phyloP scores from a whole-genome alignment of 257 asterid genomes.

The Jaltomata sinuosa region DNA sequence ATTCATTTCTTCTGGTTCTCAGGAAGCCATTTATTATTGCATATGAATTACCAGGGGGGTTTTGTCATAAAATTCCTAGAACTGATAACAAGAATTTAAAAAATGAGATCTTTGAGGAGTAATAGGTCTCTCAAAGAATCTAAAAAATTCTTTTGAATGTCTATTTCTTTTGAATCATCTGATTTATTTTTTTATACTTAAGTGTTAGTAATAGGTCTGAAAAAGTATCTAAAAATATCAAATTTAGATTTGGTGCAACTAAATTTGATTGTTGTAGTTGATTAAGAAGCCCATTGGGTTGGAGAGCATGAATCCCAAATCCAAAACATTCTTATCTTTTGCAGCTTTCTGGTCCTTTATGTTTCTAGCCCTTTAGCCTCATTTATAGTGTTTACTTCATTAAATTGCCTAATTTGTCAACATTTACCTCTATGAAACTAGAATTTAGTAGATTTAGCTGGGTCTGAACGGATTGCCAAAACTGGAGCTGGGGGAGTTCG shows the following conservation, averaged over 20 bases:
- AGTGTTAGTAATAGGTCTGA: too few species aligned
- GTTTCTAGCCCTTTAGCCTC: neutral
- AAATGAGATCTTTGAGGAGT: neutral
- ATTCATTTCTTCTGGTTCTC: neutral
- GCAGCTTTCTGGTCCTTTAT: neutral
- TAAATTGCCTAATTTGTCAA: neutral
- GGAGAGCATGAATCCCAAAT: neutral
- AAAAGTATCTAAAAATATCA: too few species aligned
- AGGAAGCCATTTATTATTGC: neutral
- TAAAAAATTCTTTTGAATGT: neutral
- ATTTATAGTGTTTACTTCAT: neutral
- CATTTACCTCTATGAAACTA: conserved; percentile 17
- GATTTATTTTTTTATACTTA: neutral
- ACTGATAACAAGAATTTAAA: neutral
- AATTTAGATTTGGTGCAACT: too few species aligned
- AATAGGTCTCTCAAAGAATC: neutral
- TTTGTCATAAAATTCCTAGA: neutral
- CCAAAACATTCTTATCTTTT: neutral
- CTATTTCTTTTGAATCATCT: neutral
- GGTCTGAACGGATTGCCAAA: conserved; percentile 94
- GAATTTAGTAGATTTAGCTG: conserved; percentile 97
- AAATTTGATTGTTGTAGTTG: neutral
- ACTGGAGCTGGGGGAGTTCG: conserved; percentile 99
- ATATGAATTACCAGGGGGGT: neutral
- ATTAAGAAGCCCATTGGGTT: neutral